A percentile compares a stretch with the other conserved stretches of the same genome.
phyloP scores from a whole-genome alignment of 225 moss, liverwort and hornwort species.

The Bryoerythrophyllum caledonicum region DNA sequence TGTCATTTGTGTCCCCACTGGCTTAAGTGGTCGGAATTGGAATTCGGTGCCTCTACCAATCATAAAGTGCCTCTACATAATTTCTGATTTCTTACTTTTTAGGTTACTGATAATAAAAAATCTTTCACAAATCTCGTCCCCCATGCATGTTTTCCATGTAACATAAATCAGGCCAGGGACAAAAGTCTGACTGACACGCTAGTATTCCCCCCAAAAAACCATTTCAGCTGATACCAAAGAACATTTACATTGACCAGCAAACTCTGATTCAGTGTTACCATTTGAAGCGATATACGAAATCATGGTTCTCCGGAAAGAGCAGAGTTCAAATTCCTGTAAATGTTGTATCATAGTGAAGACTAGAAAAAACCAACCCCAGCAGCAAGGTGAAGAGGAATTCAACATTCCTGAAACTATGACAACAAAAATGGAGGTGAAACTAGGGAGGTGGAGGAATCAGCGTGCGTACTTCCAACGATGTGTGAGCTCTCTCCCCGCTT shows the following conservation, averaged over 20 bases:
- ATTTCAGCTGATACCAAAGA: not conserved
- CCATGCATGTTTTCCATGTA: too few relatives aligned
- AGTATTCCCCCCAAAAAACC: not conserved
- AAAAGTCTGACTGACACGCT: not conserved
- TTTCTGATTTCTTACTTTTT: too few relatives aligned
- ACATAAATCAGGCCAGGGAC: not conserved
- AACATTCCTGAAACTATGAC: constrained; percentile 6
- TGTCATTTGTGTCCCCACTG: too few relatives aligned
- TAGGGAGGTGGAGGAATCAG: constrained; percentile 21
- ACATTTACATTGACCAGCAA: not conserved
- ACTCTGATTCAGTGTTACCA: not conserved
- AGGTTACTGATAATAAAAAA: too few relatives aligned
- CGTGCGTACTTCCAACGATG: not conserved
- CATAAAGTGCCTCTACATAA: too few relatives aligned
- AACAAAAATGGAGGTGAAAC: constrained; percentile 28
- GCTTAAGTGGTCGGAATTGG: too few relatives aligned
- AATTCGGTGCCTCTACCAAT: too few relatives aligned
- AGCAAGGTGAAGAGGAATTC: constrained; percentile 1
- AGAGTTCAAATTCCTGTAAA: constrained; percentile 11
- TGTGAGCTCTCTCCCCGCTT: not conserved
- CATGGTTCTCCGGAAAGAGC: not conserved
- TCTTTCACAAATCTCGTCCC: too few relatives aligned
- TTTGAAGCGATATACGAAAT: not conserved
- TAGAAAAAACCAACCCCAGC: constrained; percentile 14
- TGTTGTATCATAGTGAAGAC: constrained; percentile 18